A percentile compares a stretch with the other conserved stretches of the same genome.
These are phyloP conservation scores for Aspergillus sclerotioniger DNA, from an alignment of 495 filamentous ascomycete genomes.

Conservation along the genomic window DNA sequence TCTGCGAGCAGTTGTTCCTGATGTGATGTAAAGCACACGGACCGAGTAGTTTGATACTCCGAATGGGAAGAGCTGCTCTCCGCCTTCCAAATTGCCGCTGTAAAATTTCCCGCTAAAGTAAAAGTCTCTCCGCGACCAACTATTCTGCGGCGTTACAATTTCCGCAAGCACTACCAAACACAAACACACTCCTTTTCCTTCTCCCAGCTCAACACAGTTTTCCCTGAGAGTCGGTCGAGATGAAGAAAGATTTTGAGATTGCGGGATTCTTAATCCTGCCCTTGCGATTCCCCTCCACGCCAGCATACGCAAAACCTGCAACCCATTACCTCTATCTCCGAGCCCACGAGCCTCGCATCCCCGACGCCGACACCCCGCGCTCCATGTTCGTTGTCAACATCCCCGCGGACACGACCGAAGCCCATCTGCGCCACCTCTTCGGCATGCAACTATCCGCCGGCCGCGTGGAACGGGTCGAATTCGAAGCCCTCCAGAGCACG, in stretches of 20 bases:
- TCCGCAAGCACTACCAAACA: neutral
- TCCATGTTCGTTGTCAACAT: constrained; percentile 86
- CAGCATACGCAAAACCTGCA: constrained; percentile 54
- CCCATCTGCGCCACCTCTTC: constrained; percentile 74
- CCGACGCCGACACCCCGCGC: constrained; percentile 66
- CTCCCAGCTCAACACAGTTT: constrained; percentile 12
- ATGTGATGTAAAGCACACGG: no score
- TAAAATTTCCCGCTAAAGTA: constrained; percentile 18
- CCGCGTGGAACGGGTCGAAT: constrained; percentile 70
- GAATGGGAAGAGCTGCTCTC: constrained; percentile 8
- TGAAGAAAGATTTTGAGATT: constrained; percentile 45
- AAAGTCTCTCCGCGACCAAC: neutral
- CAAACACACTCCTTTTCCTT: constrained; percentile 9
- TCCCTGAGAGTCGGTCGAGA: constrained; percentile 19
- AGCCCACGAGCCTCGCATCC: constrained; percentile 73
- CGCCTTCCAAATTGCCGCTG: constrained; percentile 13
- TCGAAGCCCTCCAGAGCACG: constrained; percentile 56
- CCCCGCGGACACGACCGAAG: constrained; percentile 78
- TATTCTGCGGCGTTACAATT: constrained; percentile 7
- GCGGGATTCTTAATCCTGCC: constrained; percentile 48
- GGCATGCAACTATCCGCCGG: constrained; percentile 65
- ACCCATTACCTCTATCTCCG: constrained; percentile 87
- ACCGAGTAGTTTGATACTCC: no score
- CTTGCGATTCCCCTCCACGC: constrained; percentile 60
- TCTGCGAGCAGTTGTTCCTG: no score